Conservation (phyloP, 2,329 filamentous ascomycete species). For the Trichoderma endophyticum region DNA sequence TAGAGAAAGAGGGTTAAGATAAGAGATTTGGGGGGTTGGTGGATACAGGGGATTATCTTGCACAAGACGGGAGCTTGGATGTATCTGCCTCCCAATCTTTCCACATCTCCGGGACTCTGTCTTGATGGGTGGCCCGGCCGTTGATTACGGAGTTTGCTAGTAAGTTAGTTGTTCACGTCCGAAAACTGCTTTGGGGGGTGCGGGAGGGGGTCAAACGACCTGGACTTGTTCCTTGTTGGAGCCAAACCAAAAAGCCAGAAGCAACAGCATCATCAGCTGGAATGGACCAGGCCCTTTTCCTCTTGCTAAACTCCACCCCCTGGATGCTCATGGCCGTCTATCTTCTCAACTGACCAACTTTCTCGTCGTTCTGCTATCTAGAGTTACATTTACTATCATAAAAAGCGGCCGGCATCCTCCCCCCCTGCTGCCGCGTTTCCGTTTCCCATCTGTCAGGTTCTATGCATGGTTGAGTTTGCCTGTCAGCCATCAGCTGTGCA, state of each 20-base stretch:
- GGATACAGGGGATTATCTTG: background rate
- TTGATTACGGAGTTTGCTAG: background rate
- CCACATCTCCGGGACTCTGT: conserved; percentile 12
- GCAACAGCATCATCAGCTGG: conserved; percentile 5
- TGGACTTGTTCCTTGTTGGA: background rate
- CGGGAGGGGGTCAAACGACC: background rate
- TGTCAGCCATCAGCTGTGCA: conserved; percentile 7
- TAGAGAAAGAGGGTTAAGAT: background rate
- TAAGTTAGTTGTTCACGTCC: background rate
- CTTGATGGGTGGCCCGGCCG: background rate
- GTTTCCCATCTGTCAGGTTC: conserved; percentile 1
- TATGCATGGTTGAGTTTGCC: background rate
- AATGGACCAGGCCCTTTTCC: background rate
- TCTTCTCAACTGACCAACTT: background rate
- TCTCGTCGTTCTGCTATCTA: background rate
- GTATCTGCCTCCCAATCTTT: conserved; percentile 6
- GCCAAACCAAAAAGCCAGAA: background rate
- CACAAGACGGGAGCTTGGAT: background rate
- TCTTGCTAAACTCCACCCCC: background rate
- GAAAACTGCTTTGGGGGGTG: background rate
- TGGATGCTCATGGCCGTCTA: background rate
- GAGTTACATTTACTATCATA: conserved; percentile 9
- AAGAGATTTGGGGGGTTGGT: conserved; percentile 16
- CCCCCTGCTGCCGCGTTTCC: conserved; percentile 8
- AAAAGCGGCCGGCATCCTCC: background rate